Evolutionary conservation across 768 basidiomycete species (phyloP).

Genomic region (Candolleomyces aberdarensis): DNA sequence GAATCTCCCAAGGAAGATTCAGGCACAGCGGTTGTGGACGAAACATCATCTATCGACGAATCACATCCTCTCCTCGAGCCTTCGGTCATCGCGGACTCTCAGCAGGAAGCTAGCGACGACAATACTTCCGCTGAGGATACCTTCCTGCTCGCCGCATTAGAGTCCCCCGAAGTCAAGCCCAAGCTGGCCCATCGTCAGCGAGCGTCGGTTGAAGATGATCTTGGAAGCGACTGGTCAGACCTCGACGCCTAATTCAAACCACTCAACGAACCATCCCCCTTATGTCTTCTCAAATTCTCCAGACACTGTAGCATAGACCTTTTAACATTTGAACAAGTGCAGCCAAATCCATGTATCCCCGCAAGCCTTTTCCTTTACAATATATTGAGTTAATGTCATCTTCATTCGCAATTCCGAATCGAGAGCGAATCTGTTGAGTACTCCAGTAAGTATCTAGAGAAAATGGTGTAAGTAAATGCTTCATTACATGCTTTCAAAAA

Average conservation of each 20-base stretch:
- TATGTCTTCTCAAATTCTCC: background rate
- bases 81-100: too few species aligned
- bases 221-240: constrained; percentile 40
- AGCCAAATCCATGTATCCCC: too few species aligned
- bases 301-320: background rate
- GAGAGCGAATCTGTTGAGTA: too few species aligned
- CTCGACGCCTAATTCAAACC: constrained; percentile 28
- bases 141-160: background rate
- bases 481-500: too few species aligned
- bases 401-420: too few species aligned
- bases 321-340: too few species aligned
- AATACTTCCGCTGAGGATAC: background rate
- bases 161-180: background rate
- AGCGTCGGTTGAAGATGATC: constrained; percentile 16
- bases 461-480: too few species aligned
- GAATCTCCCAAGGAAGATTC: too few species aligned
- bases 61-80: background rate
- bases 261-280: background rate
- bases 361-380: too few species aligned
- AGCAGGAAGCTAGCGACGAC: too few species aligned
- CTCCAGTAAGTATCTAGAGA: too few species aligned
- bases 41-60: background rate
- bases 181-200: constrained; percentile 6
- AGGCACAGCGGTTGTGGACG: background rate
- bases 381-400: too few species aligned